A percentile compares a stretch with the other conserved stretches of the same genome.
These are phyloP conservation scores for Globisporangium recalcitrans DNA, from an alignment of 352 stramenopile genomes.

Conservation along the genomic window DNA sequence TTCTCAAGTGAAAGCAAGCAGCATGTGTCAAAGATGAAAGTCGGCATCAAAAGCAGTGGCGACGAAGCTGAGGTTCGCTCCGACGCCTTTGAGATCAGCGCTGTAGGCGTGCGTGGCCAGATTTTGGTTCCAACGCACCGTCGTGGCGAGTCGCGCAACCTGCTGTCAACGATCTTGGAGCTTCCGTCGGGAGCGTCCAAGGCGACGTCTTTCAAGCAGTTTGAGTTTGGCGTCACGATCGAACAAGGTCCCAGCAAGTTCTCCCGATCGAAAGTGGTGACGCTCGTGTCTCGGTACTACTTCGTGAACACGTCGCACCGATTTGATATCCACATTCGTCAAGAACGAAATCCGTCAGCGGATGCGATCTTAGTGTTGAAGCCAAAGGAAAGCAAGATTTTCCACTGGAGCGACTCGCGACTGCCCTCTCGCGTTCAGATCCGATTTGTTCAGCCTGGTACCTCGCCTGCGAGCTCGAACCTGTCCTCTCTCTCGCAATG, in stretches of 20 bases:
- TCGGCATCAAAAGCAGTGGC: slow-evolving; percentile 44
- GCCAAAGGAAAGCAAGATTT: slow-evolving; percentile 62
- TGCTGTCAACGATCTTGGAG: slow-evolving; percentile 52
- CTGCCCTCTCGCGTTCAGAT: slow-evolving; percentile 66
- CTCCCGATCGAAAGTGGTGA: slow-evolving; percentile 70
- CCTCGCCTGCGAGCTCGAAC: slow-evolving; percentile 8
- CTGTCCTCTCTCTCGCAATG: slow-evolving; percentile 47
- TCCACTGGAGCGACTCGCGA: slow-evolving; percentile 70
- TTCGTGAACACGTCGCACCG: slow-evolving; percentile 68
- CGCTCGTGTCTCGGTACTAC: slow-evolving; percentile 76
- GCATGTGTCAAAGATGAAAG: slow-evolving; percentile 69
- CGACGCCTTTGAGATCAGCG: slow-evolving; percentile 73
- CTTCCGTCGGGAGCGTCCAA: slow-evolving; percentile 16
- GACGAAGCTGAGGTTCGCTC: slow-evolving; percentile 55
- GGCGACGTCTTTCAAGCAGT: slow-evolving; percentile 54
- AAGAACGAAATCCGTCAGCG: slow-evolving; percentile 41
- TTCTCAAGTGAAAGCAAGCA: slow-evolving; percentile 66
- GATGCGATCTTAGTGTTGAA: slow-evolving; percentile 35
- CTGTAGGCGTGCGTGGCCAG: slow-evolving; percentile 67
- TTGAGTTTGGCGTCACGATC: slow-evolving; percentile 83
- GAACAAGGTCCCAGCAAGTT: slow-evolving; percentile 77
- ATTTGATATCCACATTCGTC: slow-evolving; percentile 63
- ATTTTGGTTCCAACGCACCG: slow-evolving; percentile 54
- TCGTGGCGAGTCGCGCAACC: slow-evolving; percentile 32
- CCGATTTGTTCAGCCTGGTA: slow-evolving; percentile 49